Evolutionary conservation across 768 basidiomycete genomes (phyloP), one percentile per base, ranked within the genome.

Genomic region (Tephrocybe rancida): DNA sequence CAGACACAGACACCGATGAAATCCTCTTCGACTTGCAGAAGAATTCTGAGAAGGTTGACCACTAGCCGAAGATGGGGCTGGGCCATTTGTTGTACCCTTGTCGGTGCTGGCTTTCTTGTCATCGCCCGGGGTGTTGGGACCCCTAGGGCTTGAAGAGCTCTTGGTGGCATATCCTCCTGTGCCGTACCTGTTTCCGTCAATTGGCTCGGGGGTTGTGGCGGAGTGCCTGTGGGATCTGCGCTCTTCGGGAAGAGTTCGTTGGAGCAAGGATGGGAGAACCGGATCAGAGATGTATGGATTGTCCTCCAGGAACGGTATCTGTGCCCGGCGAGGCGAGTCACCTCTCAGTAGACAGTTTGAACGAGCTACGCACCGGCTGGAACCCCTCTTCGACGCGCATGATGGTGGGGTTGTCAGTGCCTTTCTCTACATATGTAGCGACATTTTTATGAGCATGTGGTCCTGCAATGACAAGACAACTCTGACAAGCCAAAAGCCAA

Each of bases 341-440:
- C 3, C 16, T 24, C 2, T 8, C 21, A 24, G 21, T 43, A 14
- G 48, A 10, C 44, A 8, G 27, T 5, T 9, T 42, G 47, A 48
- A 11, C 35, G 18, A 21, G 29, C 1, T 18, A 46, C 69, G 34
- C 54, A 83, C 86, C 57, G 72, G 74, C 57, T 88, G 85, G 59
- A 87, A 88, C 29, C 87, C 87, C 43, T 87, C 76, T 64, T 88
- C 85, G 27, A 81, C 68, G 39, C 79, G 80, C 87, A 89, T 87
- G 14, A 37, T 62, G 38, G 34, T 19, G 14, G 19, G 10, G 19
- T 19, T 26, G 6, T 24, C 6, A 21, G 18, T 14, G 13, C 9
- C 18, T 35, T 42, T 50, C 41, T 51, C 48, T 42, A 42, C 14
- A 7, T 37, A 16, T 16, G 14, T 16, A 16, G 5, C n/a, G 35